These are phyloP conservation scores for Westerdykella ornata DNA, from an alignment of 2,329 filamentous ascomycete genomes.

Conservation along the genomic window DNA sequence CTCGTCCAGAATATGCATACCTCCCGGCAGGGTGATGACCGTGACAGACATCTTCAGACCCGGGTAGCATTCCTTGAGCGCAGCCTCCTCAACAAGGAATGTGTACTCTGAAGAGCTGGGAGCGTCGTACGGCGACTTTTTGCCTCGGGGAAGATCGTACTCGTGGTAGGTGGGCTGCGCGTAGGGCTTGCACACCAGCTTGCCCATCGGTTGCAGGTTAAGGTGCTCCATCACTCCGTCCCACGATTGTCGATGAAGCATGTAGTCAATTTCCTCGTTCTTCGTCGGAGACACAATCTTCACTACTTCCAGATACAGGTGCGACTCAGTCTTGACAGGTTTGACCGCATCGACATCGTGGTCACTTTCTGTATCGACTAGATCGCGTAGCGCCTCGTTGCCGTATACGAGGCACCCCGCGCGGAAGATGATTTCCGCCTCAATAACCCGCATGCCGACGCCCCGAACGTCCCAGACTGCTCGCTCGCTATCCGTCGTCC, in stretches of 20 bases:
- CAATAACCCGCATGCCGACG: conserved; percentile 40
- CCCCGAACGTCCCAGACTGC: conserved; percentile 8
- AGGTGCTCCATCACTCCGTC: not conserved
- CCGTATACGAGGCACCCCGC: conserved; percentile 47
- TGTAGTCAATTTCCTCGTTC: conserved; percentile 44
- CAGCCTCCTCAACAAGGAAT: conserved; percentile 62
- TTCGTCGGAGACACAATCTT: conserved; percentile 45
- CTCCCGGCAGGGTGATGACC: conserved; percentile 19
- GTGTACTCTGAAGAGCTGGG: conserved; percentile 17
- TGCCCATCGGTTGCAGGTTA: conserved; percentile 42
- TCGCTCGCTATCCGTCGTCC: conserved; percentile 32
- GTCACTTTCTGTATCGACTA: conserved; percentile 16
- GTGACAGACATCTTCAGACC: conserved; percentile 48
- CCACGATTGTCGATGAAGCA: not conserved
- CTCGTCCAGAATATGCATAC: conserved; percentile 33
- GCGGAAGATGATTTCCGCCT: conserved; percentile 47
- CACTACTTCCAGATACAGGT: conserved; percentile 35
- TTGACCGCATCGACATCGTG: conserved; percentile 7
- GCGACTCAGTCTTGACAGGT: conserved; percentile 15
- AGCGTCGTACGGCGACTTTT: conserved; percentile 34
- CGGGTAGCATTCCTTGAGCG: conserved; percentile 51
- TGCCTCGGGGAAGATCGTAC: conserved; percentile 34
- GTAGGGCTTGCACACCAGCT: conserved; percentile 48
- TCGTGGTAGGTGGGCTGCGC: conserved; percentile 37
- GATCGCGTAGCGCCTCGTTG: conserved; percentile 36